phyloP scores from a whole-genome alignment of 768 basidiomycete genomes.

The Trametes cinnabarina region DNA sequence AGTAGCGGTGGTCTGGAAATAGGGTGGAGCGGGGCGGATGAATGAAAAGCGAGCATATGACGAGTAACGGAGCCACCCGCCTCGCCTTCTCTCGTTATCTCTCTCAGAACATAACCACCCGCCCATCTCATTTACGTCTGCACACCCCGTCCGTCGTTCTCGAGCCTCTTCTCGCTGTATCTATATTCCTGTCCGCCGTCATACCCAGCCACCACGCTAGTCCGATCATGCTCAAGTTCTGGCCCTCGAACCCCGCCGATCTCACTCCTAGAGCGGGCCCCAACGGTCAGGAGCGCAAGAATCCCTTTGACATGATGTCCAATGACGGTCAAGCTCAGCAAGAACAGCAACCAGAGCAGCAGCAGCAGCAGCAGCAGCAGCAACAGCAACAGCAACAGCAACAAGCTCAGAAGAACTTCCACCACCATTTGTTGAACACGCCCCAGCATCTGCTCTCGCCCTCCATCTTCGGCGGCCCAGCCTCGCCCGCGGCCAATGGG shows the following conservation, averaged over 20 bases:
- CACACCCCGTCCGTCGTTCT: neutral
- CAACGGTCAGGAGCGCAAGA: constrained; percentile 44
- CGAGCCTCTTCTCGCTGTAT: neutral
- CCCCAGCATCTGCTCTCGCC: constrained; percentile 34
- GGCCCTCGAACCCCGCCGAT: constrained; percentile 48
- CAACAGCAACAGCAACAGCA: constrained; percentile 12
- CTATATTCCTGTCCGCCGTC: neutral
- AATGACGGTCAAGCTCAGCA: constrained; percentile 36
- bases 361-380: constrained; percentile 7
- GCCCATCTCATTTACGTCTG: neutral
- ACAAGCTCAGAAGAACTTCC: constrained; percentile 10
- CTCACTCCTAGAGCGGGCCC: constrained; percentile 53
- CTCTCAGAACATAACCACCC: neutral
- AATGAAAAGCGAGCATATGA: constrained; percentile 1
- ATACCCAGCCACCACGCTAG: neutral
- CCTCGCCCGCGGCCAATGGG: constrained; percentile 45
- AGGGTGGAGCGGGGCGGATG: constrained; percentile 1
- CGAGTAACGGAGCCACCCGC: neutral
- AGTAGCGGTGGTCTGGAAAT: no score
- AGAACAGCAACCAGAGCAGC: constrained; percentile 21
- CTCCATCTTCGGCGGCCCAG: constrained; percentile 21
- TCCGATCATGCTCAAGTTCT: constrained; percentile 60
- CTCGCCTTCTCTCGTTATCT: neutral
- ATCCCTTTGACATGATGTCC: constrained; percentile 58
- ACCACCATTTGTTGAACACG: constrained; percentile 29